Percentiles rank a stretch among this genome's conserved stretches.
These are phyloP conservation scores for Dryadomyces sulphureus DNA, from an alignment of 2,329 filamentous ascomycete species.

Conservation along the genomic window DNA sequence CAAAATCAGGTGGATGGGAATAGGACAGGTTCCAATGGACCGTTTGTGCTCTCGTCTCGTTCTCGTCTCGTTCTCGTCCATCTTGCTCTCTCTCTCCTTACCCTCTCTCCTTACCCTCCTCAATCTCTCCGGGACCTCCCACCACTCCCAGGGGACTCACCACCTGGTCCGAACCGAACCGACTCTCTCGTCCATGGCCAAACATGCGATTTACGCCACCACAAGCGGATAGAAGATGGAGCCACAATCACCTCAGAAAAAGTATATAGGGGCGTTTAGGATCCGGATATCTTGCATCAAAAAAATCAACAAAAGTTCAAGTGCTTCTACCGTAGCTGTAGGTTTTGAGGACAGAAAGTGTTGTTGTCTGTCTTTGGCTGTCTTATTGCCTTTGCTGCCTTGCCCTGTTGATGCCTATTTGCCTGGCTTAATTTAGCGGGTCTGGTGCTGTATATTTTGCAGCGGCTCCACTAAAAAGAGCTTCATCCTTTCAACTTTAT, in stretches of 20 bases:
- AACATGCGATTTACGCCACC: constrained; percentile 1
- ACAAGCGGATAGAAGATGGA: constrained; percentile 60
- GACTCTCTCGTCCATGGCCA: neutral
- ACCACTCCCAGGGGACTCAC: constrained; percentile 11
- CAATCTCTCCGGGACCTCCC: neutral
- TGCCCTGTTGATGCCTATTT: too few species aligned
- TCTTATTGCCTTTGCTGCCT: too few species aligned
- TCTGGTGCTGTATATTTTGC: neutral
- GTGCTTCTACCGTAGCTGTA: neutral
- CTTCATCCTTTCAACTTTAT: neutral
- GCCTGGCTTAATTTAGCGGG: neutral
- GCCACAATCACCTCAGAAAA: constrained; percentile 32
- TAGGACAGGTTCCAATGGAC: neutral
- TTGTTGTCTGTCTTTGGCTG: neutral
- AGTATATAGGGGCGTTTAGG: constrained; percentile 46
- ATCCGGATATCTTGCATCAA: constrained; percentile 72
- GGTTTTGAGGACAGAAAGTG: neutral
- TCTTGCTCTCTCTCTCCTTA: constrained; percentile 18
- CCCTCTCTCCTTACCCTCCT: neutral
- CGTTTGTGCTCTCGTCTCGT: neutral
- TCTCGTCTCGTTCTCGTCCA: neutral
- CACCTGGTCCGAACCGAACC: constrained; percentile 8
- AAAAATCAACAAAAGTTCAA: constrained; percentile 9
- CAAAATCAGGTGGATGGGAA: neutral
- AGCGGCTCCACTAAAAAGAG: neutral